These are phyloP conservation scores for Trebouxia sp. DNA, from an alignment of 139 green algal genomes.

Conservation along the genomic window DNA sequence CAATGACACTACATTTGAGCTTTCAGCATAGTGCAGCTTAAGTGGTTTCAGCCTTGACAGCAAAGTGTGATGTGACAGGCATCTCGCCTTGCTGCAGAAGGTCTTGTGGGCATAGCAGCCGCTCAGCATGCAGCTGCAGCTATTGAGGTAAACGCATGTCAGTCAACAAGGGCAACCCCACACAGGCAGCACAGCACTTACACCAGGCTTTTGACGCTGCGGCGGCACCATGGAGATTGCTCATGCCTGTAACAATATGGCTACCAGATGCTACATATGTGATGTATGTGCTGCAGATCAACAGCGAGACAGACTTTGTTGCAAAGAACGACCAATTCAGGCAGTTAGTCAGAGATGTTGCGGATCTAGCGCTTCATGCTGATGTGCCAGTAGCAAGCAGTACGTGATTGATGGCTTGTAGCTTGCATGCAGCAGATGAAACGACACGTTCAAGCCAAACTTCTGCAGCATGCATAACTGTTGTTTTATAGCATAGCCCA, in stretches of 20 bases:
- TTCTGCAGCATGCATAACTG: too few relatives aligned
- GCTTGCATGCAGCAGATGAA: not conserved
- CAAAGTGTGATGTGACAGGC: conserved; percentile 34
- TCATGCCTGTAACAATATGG: not conserved
- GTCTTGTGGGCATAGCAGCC: conserved; percentile 74
- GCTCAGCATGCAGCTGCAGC: conserved; percentile 33
- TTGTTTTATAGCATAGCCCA: too few relatives aligned
- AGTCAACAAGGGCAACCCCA: not conserved
- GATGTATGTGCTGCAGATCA: conserved; percentile 72
- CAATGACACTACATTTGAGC: not conserved
- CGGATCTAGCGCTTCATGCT: conserved; percentile 27
- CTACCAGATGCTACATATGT: not conserved
- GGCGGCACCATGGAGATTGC: not conserved
- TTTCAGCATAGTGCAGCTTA: not conserved
- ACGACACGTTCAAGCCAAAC: too few relatives aligned
- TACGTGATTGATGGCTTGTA: not conserved
- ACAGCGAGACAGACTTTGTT: conserved; percentile 97
- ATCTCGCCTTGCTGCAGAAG: conserved; percentile 78
- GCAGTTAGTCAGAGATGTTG: conserved; percentile 63
- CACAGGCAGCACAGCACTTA: not conserved
- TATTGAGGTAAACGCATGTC: conserved; percentile 42
- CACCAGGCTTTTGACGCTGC: not conserved
- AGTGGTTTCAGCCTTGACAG: not conserved
- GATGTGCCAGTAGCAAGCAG: not conserved
- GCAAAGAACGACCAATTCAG: conserved; percentile 81